Conservation (phyloP, 1,139 yeast genomes). For the Diutina siamensis region DNA sequence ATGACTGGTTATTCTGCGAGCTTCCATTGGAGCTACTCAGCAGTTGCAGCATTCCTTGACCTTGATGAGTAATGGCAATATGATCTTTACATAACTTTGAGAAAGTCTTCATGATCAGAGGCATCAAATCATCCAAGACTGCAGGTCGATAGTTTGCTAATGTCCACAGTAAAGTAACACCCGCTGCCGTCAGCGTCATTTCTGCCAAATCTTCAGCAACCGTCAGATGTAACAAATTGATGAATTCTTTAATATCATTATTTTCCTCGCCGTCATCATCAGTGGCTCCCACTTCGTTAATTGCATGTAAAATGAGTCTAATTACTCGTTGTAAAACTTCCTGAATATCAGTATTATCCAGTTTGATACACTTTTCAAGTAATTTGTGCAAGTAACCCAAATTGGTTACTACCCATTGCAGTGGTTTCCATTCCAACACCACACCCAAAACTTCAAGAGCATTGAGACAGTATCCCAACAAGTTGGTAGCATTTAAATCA, state of each 20-base stretch:
- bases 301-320: slow-evolving; percentile 51
- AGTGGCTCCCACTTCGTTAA: slow-evolving; percentile 23
- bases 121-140: slow-evolving; percentile 61
- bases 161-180: slow-evolving; percentile 80
- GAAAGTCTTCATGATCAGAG: slow-evolving; percentile 73
- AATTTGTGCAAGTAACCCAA: slow-evolving; percentile 57
- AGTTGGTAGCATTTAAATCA: slow-evolving; percentile 52
- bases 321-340: slow-evolving; percentile 71
- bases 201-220: slow-evolving; percentile 78
- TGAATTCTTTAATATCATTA: slow-evolving; percentile 51
- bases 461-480: slow-evolving; percentile 70
- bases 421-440: slow-evolving; percentile 64
- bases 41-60: slow-evolving; percentile 19
- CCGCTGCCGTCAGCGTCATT: slow-evolving; percentile 80
- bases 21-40: neutral
- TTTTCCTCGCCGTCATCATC: slow-evolving; percentile 33
- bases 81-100: slow-evolving; percentile 86
- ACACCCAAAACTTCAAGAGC: slow-evolving; percentile 88
- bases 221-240: slow-evolving; percentile 49
- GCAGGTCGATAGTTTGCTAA: slow-evolving; percentile 65
- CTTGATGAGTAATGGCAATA: slow-evolving; percentile 54
- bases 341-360: slow-evolving; percentile 78
- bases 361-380: slow-evolving; percentile 70
- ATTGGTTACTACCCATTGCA: slow-evolving; percentile 69
- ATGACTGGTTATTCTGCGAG: slow-evolving; percentile 14